Evolutionary conservation across 306 rosid genomes (phyloP).

Genomic region (Citrullus colocynthis): DNA sequence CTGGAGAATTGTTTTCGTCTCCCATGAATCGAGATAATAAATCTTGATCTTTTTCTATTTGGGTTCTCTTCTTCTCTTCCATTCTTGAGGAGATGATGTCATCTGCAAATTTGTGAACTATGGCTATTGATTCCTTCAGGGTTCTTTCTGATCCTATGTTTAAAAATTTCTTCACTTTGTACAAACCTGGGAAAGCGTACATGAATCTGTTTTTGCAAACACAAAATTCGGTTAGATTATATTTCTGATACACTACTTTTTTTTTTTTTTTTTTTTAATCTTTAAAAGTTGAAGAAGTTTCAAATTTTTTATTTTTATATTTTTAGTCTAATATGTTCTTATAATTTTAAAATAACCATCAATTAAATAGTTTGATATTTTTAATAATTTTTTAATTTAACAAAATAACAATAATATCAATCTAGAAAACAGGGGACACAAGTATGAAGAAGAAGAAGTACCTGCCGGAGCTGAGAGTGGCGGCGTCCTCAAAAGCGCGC

Average conservation of each 20-base stretch:
- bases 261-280: too few relatives aligned
- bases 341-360: too few relatives aligned
- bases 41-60: constrained; percentile 11
- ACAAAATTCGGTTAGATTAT: not conserved
- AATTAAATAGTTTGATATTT: too few relatives aligned
- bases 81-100: constrained; percentile 33
- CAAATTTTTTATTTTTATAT: too few relatives aligned
- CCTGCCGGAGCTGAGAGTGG: constrained; percentile 30
- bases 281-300: too few relatives aligned
- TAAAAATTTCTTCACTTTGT: constrained; percentile 21
- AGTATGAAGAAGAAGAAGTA: not conserved
- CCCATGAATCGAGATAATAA: constrained; percentile 51
- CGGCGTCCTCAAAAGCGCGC: constrained; percentile 55
- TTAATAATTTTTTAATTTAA: too few relatives aligned
- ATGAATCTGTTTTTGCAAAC: constrained; percentile 12
- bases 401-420: too few relatives aligned
- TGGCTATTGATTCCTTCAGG: constrained; percentile 25
- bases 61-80: constrained; percentile 2
- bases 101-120: constrained; percentile 42
- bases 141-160: constrained; percentile 35
- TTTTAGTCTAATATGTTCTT: too few relatives aligned
- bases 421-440: too few relatives aligned
- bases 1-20: constrained; percentile 18
- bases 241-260: too few relatives aligned
- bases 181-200: constrained; percentile 5